Evolutionary conservation across 2,329 filamentous ascomycete species (phyloP).

Genomic region (Rhynchosporium secalis): DNA sequence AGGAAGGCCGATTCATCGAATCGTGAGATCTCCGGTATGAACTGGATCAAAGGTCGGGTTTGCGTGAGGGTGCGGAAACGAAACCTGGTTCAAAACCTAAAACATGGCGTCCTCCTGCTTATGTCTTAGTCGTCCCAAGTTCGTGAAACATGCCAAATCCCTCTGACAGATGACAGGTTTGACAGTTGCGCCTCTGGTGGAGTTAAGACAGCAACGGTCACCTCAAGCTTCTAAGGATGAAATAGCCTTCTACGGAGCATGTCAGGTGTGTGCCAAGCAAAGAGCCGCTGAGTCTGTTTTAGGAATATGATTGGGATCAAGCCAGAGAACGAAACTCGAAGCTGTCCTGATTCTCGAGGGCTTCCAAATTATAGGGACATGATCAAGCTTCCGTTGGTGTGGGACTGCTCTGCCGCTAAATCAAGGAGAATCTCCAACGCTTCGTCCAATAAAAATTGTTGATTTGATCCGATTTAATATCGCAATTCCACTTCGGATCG

Average conservation of each 20-base stretch:
- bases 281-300: neutral
- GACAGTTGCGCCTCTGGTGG: constrained; percentile 11
- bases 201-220: no score
- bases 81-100: constrained; percentile 6
- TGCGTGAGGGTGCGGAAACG: neutral
- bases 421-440: neutral
- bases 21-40: constrained; percentile 6
- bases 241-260: no score
- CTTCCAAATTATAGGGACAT: neutral
- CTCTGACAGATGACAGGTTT: constrained; percentile 19
- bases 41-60: constrained; percentile 15
- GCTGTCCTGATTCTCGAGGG: neutral
- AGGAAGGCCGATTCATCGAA: neutral
- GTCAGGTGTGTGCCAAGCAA: no score
- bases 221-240: no score
- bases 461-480: neutral
- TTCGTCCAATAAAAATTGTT: constrained; percentile 2
- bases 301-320: neutral
- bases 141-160: constrained; percentile 9
- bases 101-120: neutral
- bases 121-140: constrained; percentile 11
- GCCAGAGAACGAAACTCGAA: constrained; percentile 6
- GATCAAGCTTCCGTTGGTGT: constrained; percentile 7
- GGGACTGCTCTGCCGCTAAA: neutral
- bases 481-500: constrained; percentile 16